phyloP scores from a whole-genome alignment of 345 rosid genomes.

The Sonneratia caseolaris region DNA sequence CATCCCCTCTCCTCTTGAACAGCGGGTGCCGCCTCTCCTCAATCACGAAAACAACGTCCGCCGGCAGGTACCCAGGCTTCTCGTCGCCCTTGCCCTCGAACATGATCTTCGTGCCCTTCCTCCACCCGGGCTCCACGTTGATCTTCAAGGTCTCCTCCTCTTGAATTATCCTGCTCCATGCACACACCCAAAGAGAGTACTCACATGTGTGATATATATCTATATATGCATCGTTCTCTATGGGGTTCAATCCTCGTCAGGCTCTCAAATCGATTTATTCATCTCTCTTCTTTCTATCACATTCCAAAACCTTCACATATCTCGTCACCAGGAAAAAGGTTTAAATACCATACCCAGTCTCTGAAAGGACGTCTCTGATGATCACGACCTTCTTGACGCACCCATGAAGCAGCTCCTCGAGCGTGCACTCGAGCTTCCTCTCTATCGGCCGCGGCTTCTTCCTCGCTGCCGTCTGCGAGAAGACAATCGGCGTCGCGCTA shows the following conservation, averaged over 20 bases:
- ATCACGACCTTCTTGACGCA: conserved; percentile 49
- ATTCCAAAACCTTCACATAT: too few relatives aligned
- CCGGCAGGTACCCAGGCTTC: conserved; percentile 61
- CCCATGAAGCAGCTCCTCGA: conserved; percentile 69
- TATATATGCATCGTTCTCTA: too few relatives aligned
- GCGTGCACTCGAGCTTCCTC: conserved; percentile 62
- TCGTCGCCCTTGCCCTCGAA: conserved; percentile 86
- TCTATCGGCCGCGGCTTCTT: conserved; percentile 50
- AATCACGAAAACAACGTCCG: conserved; percentile 49
- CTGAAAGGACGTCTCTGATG: conserved; percentile 43
- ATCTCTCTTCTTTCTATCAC: too few relatives aligned
- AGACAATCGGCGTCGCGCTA: conserved; percentile 25
- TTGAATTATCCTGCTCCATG: conserved; percentile 33
- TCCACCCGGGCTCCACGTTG: conserved; percentile 83
- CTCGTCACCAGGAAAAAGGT: too few relatives aligned
- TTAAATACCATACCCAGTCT: conserved; percentile 43
- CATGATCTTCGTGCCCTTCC: conserved; percentile 67
- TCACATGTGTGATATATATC: too few relatives aligned
- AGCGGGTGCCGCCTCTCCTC: conserved; percentile 56
- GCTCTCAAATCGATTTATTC: too few relatives aligned
- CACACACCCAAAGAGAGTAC: too few relatives aligned
- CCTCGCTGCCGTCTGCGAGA: conserved; percentile 52
- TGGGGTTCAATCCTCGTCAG: too few relatives aligned
- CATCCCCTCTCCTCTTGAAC: conserved; percentile 50
- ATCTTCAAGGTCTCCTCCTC: conserved; percentile 61